A percentile compares a stretch with the other conserved stretches of the same genome.
Conservation (phyloP, 1,284 basidiomycete species). For the Xerocomus nothofagi region DNA sequence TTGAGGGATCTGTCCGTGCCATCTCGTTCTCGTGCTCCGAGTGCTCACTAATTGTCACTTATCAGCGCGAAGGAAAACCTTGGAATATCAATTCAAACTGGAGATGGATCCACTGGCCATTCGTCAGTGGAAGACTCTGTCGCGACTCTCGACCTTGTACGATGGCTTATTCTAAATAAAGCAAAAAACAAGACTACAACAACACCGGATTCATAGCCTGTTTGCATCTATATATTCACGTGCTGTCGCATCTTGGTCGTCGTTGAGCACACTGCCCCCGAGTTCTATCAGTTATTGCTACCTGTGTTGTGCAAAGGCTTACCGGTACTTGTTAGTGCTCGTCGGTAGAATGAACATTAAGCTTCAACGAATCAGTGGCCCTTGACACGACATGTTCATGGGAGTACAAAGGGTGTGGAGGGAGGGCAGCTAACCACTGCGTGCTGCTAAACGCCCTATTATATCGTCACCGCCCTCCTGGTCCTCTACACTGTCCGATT, state of each 20-base stretch:
- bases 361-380: slow-evolving; percentile 31
- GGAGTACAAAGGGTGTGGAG: slow-evolving; percentile 1
- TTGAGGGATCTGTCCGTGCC: slow-evolving; percentile 71
- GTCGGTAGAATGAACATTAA: background rate
- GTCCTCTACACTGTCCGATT: slow-evolving; percentile 77
- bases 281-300: slow-evolving; percentile 1
- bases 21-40: background rate
- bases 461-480: slow-evolving; percentile 80
- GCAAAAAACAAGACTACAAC: slow-evolving; percentile 28
- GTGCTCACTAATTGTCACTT: background rate
- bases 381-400: slow-evolving; percentile 26
- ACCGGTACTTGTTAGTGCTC: background rate
- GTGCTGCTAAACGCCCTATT: slow-evolving; percentile 69
- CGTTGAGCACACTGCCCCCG: background rate
- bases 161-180: slow-evolving; percentile 66
- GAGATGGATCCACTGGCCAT: slow-evolving; percentile 72
- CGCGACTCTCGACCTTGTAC: slow-evolving; percentile 84
- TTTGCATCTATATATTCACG: background rate
- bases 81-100: slow-evolving; percentile 74
- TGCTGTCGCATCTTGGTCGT: background rate
- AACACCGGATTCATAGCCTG: slow-evolving; percentile 16
- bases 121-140: slow-evolving; percentile 83
- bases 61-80: slow-evolving; percentile 76
- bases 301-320: background rate
- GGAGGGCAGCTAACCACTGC: slow-evolving; percentile 51